phyloP scores from a whole-genome alignment of 2,329 filamentous ascomycete genomes.

The Cordyceps fumosorosea region DNA sequence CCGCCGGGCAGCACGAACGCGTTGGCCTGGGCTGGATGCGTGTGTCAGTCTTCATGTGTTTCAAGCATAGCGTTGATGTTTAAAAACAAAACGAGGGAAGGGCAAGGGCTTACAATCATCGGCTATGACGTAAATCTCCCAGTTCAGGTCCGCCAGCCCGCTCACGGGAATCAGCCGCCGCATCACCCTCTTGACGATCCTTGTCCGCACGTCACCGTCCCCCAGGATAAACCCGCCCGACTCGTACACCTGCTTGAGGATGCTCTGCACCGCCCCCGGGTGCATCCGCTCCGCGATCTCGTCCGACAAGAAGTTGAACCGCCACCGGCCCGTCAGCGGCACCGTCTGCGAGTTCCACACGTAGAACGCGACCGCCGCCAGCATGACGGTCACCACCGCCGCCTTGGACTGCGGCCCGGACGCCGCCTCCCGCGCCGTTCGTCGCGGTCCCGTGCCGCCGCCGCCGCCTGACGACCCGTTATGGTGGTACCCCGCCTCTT shows the following conservation, averaged over 20 bases:
- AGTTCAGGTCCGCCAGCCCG: conserved; percentile 51
- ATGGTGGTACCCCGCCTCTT: neutral
- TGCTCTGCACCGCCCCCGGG: conserved; percentile 22
- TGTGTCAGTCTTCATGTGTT: no score
- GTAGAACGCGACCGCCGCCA: conserved; percentile 53
- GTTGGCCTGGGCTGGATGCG: conserved; percentile 46
- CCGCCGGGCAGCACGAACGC: conserved; percentile 74
- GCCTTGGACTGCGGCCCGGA: neutral
- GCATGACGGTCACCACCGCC: conserved; percentile 30
- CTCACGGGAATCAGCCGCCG: conserved; percentile 59
- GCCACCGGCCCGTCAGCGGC: conserved; percentile 61
- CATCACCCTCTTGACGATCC: conserved; percentile 58
- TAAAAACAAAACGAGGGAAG: no score
- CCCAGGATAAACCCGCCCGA: conserved; percentile 51
- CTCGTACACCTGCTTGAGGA: conserved; percentile 47
- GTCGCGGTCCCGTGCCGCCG: neutral
- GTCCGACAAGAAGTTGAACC: conserved; percentile 63
- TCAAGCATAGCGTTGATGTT: no score
- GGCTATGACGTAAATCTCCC: conserved; percentile 73
- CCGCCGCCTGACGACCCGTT: neutral
- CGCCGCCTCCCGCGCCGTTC: neutral
- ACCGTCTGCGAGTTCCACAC: conserved; percentile 64
- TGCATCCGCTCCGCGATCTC: conserved; percentile 44
- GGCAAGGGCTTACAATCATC: conserved; percentile 38
- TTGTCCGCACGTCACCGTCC: conserved; percentile 49